Percentiles rank a stretch among this genome's conserved stretches.
These are phyloP conservation scores for Diaporthe vaccinii DNA, from an alignment of 2,329 filamentous ascomycete species.

Conservation along the genomic window DNA sequence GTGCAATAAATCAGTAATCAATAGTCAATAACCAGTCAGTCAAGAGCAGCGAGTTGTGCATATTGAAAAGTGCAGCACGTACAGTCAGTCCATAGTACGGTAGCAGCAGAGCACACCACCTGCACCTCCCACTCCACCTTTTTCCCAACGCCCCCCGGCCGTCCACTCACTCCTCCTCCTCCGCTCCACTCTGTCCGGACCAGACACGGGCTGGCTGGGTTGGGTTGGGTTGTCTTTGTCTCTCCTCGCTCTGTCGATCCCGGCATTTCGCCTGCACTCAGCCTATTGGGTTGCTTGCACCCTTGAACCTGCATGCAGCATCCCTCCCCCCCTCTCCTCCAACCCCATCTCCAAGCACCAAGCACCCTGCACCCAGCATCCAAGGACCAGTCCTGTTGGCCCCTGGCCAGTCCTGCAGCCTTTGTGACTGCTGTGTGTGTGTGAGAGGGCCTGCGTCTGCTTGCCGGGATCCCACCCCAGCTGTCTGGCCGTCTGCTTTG, in stretches of 20 bases:
- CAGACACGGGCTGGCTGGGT: slow-evolving; percentile 20
- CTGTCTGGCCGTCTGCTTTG: neutral
- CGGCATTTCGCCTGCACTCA: slow-evolving; percentile 31
- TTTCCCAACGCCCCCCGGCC: too few relatives aligned
- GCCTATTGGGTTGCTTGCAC: slow-evolving; percentile 31
- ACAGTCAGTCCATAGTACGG: neutral
- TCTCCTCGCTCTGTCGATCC: slow-evolving; percentile 28
- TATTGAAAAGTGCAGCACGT: too few relatives aligned
- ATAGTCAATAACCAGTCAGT: neutral
- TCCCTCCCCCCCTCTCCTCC: neutral
- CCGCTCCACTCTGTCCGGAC: neutral
- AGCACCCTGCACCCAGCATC: slow-evolving; percentile 2
- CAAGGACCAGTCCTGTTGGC: slow-evolving; percentile 17
- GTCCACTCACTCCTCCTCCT: neutral
- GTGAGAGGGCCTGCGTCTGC: slow-evolving; percentile 6
- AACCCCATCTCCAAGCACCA: slow-evolving; percentile 12
- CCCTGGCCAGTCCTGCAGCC: slow-evolving; percentile 14
- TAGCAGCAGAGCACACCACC: neutral
- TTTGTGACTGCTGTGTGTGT: slow-evolving; percentile 14
- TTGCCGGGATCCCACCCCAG: slow-evolving; percentile 9
- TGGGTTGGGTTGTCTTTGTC: slow-evolving; percentile 19
- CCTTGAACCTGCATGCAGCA: slow-evolving; percentile 32
- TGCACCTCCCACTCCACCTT: neutral
- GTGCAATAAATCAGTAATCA: neutral
- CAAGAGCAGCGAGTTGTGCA: too few relatives aligned